A percentile compares a stretch with the other conserved stretches of the same genome.
Evolutionary conservation across 2,329 filamentous ascomycete genomes (phyloP).

Genomic region (Erysiphe pulchra): DNA sequence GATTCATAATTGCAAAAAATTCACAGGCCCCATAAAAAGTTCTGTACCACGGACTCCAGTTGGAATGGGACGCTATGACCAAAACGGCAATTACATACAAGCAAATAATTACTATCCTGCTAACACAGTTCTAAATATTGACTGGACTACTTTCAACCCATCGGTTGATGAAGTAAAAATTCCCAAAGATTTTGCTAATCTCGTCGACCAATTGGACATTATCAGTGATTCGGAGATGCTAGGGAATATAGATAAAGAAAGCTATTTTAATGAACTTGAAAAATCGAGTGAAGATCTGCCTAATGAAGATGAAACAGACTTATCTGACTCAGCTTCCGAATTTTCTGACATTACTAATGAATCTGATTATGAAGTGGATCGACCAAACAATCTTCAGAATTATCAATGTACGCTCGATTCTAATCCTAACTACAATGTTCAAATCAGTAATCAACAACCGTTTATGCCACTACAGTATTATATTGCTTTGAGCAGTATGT

Average conservation of each 20-base stretch:
- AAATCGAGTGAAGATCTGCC: background rate
- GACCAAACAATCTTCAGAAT: background rate
- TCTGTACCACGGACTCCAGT: conserved; percentile 1
- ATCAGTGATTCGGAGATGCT: background rate
- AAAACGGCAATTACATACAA: background rate
- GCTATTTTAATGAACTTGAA: background rate
- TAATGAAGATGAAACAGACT: background rate
- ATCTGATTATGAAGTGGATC: background rate
- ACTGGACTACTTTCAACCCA: no score
- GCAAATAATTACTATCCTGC: background rate
- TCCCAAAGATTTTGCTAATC: background rate
- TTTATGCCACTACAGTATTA: background rate
- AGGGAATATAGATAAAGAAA: no score
- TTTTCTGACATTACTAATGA: background rate
- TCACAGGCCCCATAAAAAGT: conserved; percentile 7
- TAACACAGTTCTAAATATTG: background rate
- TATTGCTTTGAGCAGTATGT: background rate
- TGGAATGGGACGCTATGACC: no score
- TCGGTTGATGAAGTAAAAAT: background rate
- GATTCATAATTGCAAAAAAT: conserved; percentile 38
- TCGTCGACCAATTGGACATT: background rate
- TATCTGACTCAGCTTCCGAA: background rate
- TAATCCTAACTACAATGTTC: background rate
- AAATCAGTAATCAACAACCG: background rate
- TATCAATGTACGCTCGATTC: background rate